A percentile compares a stretch with the other conserved stretches of the same genome.
Conservation (phyloP, 2,329 filamentous ascomycete species). For the Hypomyces rosellus region DNA sequence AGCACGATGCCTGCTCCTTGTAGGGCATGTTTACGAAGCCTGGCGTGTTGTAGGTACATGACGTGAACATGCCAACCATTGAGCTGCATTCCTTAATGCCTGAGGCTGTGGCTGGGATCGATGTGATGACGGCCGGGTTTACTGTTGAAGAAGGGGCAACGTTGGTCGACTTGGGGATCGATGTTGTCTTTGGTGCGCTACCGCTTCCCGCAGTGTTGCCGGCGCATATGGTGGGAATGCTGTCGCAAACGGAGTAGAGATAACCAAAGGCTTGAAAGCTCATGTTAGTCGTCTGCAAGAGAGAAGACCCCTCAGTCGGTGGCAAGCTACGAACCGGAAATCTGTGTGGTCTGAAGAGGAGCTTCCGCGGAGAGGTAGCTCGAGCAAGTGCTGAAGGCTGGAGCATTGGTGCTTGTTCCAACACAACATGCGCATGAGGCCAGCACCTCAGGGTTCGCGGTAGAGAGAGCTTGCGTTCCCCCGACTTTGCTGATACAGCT, state of each 20-base stretch:
- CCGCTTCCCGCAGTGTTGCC: background rate
- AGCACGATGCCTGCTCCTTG: constrained; percentile 25
- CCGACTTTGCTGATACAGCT: constrained; percentile 19
- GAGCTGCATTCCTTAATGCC: constrained; percentile 4
- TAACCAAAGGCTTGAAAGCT: constrained; percentile 19
- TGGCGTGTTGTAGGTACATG: constrained; percentile 19
- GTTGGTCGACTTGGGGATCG: background rate
- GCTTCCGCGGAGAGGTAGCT: constrained; percentile 21
- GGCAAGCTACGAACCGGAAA: constrained; percentile 18
- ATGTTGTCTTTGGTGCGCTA: background rate
- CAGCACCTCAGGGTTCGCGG: constrained; percentile 18
- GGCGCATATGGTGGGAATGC: background rate
- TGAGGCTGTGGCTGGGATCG: background rate
- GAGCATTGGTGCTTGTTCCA: constrained; percentile 16
- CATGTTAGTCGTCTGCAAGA: background rate
- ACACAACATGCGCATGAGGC: constrained; percentile 25
- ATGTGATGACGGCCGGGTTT: background rate
- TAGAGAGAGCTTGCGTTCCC: constrained; percentile 17
- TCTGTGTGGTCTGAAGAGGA: constrained; percentile 16
- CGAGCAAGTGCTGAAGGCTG: constrained; percentile 24
- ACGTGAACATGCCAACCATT: constrained; percentile 22
- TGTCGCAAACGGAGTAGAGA: constrained; percentile 20
- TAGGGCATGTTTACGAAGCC: constrained; percentile 21
- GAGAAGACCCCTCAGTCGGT: background rate
- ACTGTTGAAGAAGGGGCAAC: background rate